Evolutionary conservation across 2,329 filamentous ascomycete species (phyloP), one percentile per base, ranked within the genome.

Genomic region (Coniella vitis): DNA sequence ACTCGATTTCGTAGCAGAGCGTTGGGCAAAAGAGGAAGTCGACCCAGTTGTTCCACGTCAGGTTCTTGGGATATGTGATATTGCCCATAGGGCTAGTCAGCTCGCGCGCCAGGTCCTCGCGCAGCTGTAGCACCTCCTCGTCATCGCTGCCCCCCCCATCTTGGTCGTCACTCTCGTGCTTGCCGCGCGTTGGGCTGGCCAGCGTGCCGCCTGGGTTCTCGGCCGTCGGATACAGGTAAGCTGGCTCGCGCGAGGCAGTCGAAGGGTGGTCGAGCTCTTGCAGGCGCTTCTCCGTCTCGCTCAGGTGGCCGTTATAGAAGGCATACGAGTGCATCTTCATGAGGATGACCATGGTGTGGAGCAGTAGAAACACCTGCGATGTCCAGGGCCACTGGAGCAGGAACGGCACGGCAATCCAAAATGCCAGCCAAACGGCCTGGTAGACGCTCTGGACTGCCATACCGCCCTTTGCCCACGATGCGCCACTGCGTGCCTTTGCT

Each of bases 311-410:
- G 60, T 96, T 97, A 72, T 98, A 98, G 66, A 97, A 98, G 20
- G 89, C 87, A 62, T 95, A 98, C 5, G 90, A 96, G 66, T 98
- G 93, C 82, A 97, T 93, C 74, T 98, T 98, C 93, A 98, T 98
- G 44, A 96, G 81, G 17, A 98, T 75, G 7, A 88, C 85, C 68
- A 98, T 81, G 38, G 90, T 85, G 67, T 98, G 93, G 31, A 98
- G 74, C 10, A 90, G 85, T 58, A 98, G 79, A 65, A 94, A 98
- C 35, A 98, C 93, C 63, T 97, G 93, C 3, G 91, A 84, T 0
- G 93, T 98, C 93, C 93, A 98, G 3, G 90, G 87, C 93, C 93
- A 98, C 45, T 86, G 76, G 8, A 94, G 74, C 58, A 84, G 66
- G 56, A 97, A 97, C 0, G 93, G 93, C 62, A 90, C 81, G 63